Evolutionary conservation across 495 filamentous ascomycete genomes (phyloP).

Genomic region (Tuber melanosporum): DNA sequence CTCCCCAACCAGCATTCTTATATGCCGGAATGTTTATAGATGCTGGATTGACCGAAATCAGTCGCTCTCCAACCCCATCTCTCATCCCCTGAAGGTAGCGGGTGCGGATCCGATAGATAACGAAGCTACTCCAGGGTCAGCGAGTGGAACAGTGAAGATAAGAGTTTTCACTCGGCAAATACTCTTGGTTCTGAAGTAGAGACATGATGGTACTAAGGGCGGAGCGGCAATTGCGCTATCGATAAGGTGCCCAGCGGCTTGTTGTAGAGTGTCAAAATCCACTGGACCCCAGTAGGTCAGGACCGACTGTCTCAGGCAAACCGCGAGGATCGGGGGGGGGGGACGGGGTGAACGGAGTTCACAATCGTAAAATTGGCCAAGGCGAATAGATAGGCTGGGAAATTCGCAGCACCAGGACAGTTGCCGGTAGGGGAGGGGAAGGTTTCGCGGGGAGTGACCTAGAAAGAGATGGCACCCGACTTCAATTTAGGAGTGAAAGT

Average conservation of each 20-base stretch:
- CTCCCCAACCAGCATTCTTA: constrained; percentile 88
- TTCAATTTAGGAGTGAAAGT: not conserved
- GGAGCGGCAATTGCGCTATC: not conserved
- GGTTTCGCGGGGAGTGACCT: not conserved
- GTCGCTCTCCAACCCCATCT: constrained; percentile 90
- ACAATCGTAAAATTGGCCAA: not conserved
- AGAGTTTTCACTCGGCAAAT: constrained; percentile 43
- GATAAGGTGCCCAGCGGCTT: not conserved
- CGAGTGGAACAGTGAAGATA: constrained; percentile 1
- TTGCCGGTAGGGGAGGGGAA: not conserved
- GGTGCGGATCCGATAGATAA: constrained; percentile 85
- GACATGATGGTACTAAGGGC: constrained; percentile 57
- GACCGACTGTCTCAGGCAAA: not conserved
- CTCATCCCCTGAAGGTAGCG: constrained; percentile 84
- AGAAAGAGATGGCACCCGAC: not conserved
- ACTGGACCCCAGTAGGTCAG: not conserved
- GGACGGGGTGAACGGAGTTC: not conserved
- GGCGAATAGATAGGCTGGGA: not conserved
- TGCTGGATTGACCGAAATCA: constrained; percentile 85
- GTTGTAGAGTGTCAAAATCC: not conserved
- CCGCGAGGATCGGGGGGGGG: not conserved
- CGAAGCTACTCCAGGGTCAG: constrained; percentile 57
- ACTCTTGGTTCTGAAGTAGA: constrained; percentile 95
- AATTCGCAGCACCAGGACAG: not conserved
- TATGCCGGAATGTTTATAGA: constrained; percentile 92